Evolutionary conservation across 139 green algal species (phyloP).

Genomic region (Klebsormidium nitens): DNA sequence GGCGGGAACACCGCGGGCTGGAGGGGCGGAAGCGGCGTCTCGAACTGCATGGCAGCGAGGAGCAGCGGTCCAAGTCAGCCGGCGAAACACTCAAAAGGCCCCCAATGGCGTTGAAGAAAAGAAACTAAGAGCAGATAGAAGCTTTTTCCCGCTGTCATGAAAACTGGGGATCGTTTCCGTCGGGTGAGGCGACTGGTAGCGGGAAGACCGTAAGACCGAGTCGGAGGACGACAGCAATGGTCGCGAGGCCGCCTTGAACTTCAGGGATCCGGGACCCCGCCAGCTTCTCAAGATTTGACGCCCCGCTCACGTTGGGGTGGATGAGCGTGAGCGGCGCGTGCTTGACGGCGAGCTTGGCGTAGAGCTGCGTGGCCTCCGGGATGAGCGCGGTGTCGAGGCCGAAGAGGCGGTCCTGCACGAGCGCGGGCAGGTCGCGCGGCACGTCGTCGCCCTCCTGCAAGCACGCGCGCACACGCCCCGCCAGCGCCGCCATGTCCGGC

Average conservation of each 20-base stretch:
- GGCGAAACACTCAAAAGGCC: too few relatives aligned
- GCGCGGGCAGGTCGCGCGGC: conserved; percentile 60
- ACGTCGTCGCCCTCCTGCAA: conserved; percentile 48
- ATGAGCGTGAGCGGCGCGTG: conserved; percentile 65
- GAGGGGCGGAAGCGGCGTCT: conserved; percentile 70
- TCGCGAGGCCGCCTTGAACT: too few relatives aligned
- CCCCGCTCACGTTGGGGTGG: conserved; percentile 31
- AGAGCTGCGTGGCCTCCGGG: conserved; percentile 49
- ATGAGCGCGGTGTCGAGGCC: conserved; percentile 48
- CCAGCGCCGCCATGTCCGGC: conserved; percentile 64
- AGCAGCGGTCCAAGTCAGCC: too few relatives aligned
- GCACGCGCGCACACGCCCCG: conserved; percentile 54
- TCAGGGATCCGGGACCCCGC: too few relatives aligned
- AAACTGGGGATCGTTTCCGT: too few relatives aligned
- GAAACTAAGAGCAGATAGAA: too few relatives aligned
- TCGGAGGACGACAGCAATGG: too few relatives aligned
- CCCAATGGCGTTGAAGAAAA: too few relatives aligned
- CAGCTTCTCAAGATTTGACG: not conserved
- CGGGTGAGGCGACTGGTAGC: too few relatives aligned
- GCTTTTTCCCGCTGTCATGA: too few relatives aligned
- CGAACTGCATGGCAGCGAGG: conserved; percentile 47
- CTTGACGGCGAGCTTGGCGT: conserved; percentile 57
- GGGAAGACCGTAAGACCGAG: too few relatives aligned
- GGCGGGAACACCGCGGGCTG: conserved; percentile 76
- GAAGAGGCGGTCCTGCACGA: conserved; percentile 67